Evolutionary conservation across 2,329 filamentous ascomycete species (phyloP).

Genomic region (Calonectria pseudoreteaudii): DNA sequence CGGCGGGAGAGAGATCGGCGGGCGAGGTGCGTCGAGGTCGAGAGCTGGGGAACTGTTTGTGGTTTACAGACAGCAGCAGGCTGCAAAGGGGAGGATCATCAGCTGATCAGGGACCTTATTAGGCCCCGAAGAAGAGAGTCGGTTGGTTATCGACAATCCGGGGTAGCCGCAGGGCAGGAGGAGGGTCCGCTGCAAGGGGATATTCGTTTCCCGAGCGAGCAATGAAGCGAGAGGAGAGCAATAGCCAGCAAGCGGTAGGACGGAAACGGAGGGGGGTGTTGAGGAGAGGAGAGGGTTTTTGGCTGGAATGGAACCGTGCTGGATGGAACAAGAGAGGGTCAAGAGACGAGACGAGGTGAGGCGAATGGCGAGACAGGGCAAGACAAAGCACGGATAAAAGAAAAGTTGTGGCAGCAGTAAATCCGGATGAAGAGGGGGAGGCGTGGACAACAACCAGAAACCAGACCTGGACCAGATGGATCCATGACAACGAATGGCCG

Average conservation of each 20-base stretch:
- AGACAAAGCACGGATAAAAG: not conserved
- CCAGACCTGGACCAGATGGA: not conserved
- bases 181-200: constrained; percentile 35
- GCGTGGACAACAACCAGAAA: constrained; percentile 6
- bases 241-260: not conserved
- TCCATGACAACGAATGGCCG: constrained; percentile 8
- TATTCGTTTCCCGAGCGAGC: constrained; percentile 2
- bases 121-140: constrained; percentile 36
- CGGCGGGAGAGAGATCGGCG: constrained; percentile 38
- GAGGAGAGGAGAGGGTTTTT: not conserved
- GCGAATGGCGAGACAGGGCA: not conserved
- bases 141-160: constrained; percentile 43
- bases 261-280: not conserved
- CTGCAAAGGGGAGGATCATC: constrained; percentile 47
- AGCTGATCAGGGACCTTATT: constrained; percentile 42
- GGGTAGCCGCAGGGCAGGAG: constrained; percentile 40
- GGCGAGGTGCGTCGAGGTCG: constrained; percentile 33
- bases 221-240: not conserved
- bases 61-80: constrained; percentile 34
- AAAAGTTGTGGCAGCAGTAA: not conserved
- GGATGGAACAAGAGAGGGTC: not conserved
- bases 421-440: constrained; percentile 22
- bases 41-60: constrained; percentile 33
- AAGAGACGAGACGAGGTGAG: not conserved
- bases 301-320: not conserved